Conservation (phyloP, 2,329 filamentous ascomycete species). For the Aspergillus floridensis region DNA sequence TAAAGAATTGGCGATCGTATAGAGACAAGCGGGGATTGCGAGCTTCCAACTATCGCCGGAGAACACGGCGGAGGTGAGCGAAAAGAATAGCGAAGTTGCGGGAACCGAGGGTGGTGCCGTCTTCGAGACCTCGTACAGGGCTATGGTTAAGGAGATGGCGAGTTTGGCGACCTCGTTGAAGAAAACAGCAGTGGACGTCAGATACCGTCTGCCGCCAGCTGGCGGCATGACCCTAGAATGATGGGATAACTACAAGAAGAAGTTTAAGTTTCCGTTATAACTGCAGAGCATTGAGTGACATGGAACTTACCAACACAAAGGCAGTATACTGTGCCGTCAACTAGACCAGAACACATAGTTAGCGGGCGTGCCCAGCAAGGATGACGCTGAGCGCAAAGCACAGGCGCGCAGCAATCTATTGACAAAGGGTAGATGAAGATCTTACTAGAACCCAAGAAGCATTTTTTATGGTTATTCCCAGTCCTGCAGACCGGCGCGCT, state of each 20-base stretch:
- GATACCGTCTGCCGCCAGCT: conserved; percentile 78
- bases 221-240: conserved; percentile 94
- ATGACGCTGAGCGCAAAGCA: background rate
- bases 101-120: conserved; percentile 75
- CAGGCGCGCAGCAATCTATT: too few relatives aligned
- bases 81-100: conserved; percentile 73
- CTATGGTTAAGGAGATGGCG: conserved; percentile 78
- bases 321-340: conserved; percentile 45
- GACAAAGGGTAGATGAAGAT: background rate
- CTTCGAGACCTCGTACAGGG: conserved; percentile 80
- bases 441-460: conserved; percentile 43
- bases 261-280: background rate
- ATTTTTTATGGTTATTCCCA: conserved; percentile 33
- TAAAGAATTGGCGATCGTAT: conserved; percentile 88
- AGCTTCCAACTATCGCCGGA: conserved; percentile 92
- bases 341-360: conserved; percentile 24
- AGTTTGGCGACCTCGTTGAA: conserved; percentile 92
- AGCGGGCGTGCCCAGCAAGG: conserved; percentile 11
- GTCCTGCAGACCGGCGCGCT: conserved; percentile 33
- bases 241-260: conserved; percentile 71
- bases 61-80: conserved; percentile 78
- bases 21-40: conserved; percentile 81
- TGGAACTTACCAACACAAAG: conserved; percentile 42
- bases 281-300: background rate
- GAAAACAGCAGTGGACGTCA: conserved; percentile 90